phyloP scores from a whole-genome alignment of 345 rosid genomes.

The Gossypium stocksii region DNA sequence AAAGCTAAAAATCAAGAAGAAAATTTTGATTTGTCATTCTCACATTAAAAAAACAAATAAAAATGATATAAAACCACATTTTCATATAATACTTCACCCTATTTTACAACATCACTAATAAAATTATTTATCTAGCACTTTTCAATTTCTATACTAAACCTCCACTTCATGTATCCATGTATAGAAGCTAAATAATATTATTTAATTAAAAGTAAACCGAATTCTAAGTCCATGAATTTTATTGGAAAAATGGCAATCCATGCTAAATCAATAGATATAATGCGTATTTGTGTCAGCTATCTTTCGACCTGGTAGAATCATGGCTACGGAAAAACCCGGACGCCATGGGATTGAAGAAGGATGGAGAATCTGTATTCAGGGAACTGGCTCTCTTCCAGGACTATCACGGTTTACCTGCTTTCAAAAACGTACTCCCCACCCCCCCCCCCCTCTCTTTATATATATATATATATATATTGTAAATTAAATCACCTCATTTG shows the following conservation, averaged over 20 bases:
- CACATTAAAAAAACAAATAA: rapidly evolving
- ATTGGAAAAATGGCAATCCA: not conserved
- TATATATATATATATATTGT: not conserved
- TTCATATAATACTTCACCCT: rapidly evolving
- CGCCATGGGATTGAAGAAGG: slow-evolving; percentile 42
- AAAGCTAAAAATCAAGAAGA: too few species aligned
- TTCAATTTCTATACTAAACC: too few species aligned
- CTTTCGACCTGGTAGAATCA: slow-evolving; percentile 59
- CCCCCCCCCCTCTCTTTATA: not conserved
- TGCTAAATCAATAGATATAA: not conserved
- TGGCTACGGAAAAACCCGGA: slow-evolving; percentile 68
- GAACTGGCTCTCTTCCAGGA: slow-evolving; percentile 88
- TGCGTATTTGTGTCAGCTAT: slow-evolving; percentile 45
- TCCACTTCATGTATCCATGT: too few species aligned
- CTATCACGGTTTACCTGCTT: slow-evolving; percentile 73
- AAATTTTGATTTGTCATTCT: too few species aligned
- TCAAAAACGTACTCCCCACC: slow-evolving; percentile 48
- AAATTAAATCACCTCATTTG: not conserved
- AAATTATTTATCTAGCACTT: too few species aligned
- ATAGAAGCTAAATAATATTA: too few species aligned
- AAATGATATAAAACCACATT: rapidly evolving
- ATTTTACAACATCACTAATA: too few species aligned
- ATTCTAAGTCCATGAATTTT: not conserved
- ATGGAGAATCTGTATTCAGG: slow-evolving; percentile 51
- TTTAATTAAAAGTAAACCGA: too few species aligned